phyloP scores from a whole-genome alignment of 164 flowering plant species.

The Vitis cinerea region DNA sequence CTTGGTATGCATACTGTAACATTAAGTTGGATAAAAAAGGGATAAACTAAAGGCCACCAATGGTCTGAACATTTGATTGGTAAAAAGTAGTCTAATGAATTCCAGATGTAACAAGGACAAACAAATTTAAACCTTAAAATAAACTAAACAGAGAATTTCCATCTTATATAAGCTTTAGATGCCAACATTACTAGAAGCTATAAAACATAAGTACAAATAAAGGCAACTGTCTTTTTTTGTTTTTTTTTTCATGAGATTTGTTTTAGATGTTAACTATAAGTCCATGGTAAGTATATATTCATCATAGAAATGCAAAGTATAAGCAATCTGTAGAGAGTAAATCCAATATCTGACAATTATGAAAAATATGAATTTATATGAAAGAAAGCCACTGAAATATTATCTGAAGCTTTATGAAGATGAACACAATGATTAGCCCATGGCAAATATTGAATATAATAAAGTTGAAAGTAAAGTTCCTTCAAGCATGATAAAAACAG shows the following conservation, averaged over 20 bases:
- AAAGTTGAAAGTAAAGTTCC: not conserved
- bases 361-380: not conserved
- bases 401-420: not conserved
- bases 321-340: not conserved
- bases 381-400: not conserved
- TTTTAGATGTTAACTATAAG: not conserved
- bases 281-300: not conserved
- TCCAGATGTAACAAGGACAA: not conserved
- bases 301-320: not conserved
- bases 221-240: not conserved
- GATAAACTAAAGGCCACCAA: not conserved
- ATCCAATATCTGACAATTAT: too few species aligned
- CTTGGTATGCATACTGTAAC: not conserved
- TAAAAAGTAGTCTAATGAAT: not conserved
- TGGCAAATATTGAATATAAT: not conserved
- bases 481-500: constrained; percentile 7
- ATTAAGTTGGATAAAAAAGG: not conserved
- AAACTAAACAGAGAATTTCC: not conserved
- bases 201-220: not conserved
- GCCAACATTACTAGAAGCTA: not conserved
- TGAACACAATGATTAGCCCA: not conserved
- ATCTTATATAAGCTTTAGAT: too few species aligned
- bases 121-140: not conserved
- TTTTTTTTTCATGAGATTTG: not conserved
- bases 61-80: not conserved